These are phyloP conservation scores for Alternaria postmessia DNA, from an alignment of 2,329 filamentous ascomycete genomes.

Conservation along the genomic window DNA sequence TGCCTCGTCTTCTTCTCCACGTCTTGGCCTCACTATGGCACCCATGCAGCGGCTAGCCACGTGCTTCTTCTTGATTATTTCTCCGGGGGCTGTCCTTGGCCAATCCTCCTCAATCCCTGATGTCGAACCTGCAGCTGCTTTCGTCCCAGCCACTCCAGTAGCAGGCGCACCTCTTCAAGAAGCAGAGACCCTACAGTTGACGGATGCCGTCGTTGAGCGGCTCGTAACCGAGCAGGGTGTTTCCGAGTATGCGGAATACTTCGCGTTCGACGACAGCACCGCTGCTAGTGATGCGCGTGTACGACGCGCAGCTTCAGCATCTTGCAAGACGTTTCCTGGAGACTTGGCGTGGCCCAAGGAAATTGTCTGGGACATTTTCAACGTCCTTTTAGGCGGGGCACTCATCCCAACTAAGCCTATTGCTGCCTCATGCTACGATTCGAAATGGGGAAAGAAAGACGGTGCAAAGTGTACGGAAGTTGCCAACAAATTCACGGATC, in stretches of 20 bases:
- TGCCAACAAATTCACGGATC: slow-evolving; percentile 16
- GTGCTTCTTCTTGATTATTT: slow-evolving; percentile 1
- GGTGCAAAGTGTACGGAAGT: slow-evolving; percentile 16
- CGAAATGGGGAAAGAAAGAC: slow-evolving; percentile 20
- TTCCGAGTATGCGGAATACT: slow-evolving; percentile 6
- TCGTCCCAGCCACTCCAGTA: neutral
- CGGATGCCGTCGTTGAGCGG: slow-evolving; percentile 2
- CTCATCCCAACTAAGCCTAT: slow-evolving; percentile 28
- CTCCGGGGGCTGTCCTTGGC: neutral
- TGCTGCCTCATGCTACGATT: slow-evolving; percentile 28
- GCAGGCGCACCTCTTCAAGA: slow-evolving; percentile 12
- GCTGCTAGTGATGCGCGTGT: neutral
- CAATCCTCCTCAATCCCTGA: neutral
- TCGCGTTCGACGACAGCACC: slow-evolving; percentile 5
- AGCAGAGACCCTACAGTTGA: slow-evolving; percentile 11
- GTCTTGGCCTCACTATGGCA: slow-evolving; percentile 1
- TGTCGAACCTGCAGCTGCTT: slow-evolving; percentile 8
- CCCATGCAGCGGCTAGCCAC: slow-evolving; percentile 1
- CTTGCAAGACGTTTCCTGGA: slow-evolving; percentile 28
- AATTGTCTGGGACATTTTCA: slow-evolving; percentile 22
- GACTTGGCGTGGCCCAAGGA: slow-evolving; percentile 24
- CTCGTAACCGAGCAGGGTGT: neutral
- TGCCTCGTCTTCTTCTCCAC: neutral
- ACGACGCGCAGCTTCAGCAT: neutral
- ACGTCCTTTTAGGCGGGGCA: slow-evolving; percentile 20